Base-by-base conservation (phyloP, 1,284 basidiomycete species). In the Tilletia walkeri region DNA sequence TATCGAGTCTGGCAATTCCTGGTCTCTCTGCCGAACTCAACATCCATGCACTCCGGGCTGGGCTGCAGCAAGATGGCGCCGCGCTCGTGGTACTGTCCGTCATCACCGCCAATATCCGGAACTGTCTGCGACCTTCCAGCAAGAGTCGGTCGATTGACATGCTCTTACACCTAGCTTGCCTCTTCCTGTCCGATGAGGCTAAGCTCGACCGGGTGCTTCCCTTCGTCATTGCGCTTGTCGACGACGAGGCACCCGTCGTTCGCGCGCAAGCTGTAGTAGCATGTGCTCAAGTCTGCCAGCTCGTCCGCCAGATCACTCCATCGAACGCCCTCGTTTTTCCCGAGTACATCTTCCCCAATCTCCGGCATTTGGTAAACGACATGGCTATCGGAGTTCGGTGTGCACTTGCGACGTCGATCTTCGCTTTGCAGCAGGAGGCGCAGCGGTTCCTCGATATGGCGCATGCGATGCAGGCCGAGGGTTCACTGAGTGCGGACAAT, bases 151-250 rank as follows among this genome's bases (percentile, higher is more conserved):
- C 91, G 0, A 85, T 99, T 65, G 94, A 97, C 77, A 87, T 97
- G 10, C 90, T 97, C 70, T 87, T 97, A 20, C 92, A 93, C 1
- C 86, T 98, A 4, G 89, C 89, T 3, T 88, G 88, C 1, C 69
- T 75, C 9, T 91, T 92, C 80, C 87, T 99, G 45, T 92, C 92
- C 0, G 96, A 99, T 80, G 95, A 98, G 83, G 93, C 94, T 16
- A 95, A 95, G 82, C 86, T 99, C 63, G 96, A 99, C 82, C 89
- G 95, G 3, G 89, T 98, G 84, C 86, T 97, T 1, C 96, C 96
- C 0, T 98, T 93, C 77, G 88, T 96, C 36, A 90, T 97, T 4
- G 92, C 94, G 56, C 86, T 98, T 12, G 85, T 97, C 24, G 90
- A 92, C 71, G 94, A 99, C 77, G 92, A 94, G 20, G 88, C 89